Evolutionary conservation across 805 yeast species (phyloP).

Genomic region (Danielia reshetovae): DNA sequence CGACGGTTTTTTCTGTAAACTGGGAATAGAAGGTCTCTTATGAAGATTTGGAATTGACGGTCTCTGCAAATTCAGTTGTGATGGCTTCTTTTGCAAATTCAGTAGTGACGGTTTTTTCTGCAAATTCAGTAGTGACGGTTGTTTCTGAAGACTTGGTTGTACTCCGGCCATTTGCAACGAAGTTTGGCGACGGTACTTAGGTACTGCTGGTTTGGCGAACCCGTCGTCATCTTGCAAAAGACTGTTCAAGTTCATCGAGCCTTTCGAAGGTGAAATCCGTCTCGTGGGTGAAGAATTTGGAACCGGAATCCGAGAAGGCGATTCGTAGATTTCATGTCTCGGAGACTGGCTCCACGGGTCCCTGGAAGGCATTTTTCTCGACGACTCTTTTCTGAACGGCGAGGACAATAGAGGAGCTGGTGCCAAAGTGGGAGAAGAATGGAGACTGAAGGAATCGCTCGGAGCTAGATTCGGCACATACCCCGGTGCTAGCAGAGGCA

Average conservation of each 20-base stretch:
- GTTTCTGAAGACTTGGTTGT: neutral
- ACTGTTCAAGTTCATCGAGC: slow-evolving; percentile 33
- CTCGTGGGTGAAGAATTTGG: slow-evolving; percentile 11
- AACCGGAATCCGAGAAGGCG: neutral
- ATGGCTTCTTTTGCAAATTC: slow-evolving; percentile 7
- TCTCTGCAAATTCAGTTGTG: slow-evolving; percentile 5
- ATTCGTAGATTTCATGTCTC: no score
- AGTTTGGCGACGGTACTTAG: slow-evolving; percentile 22
- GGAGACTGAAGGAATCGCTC: neutral
- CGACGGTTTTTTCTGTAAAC: slow-evolving; percentile 15
- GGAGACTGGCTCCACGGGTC: no score
- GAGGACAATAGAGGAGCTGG: neutral
- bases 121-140: slow-evolving; percentile 1
- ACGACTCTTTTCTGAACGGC: neutral
- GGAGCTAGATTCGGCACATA: neutral
- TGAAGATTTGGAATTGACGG: slow-evolving; percentile 18
- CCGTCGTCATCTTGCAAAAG: slow-evolving; percentile 22
- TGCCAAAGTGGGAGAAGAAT: neutral
- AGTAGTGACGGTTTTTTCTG: slow-evolving; percentile 10
- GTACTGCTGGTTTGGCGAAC: slow-evolving; percentile 23
- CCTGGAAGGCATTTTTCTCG: neutral
- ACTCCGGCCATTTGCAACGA: slow-evolving; percentile 38
- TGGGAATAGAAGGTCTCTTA: slow-evolving; percentile 15
- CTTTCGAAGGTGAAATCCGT: slow-evolving; percentile 38
- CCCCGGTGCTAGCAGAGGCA: neutral